A percentile compares a stretch with the other conserved stretches of the same genome.
Evolutionary conservation across 2,329 filamentous ascomycete species (phyloP).

Genomic region (Aspergillus tanneri): DNA sequence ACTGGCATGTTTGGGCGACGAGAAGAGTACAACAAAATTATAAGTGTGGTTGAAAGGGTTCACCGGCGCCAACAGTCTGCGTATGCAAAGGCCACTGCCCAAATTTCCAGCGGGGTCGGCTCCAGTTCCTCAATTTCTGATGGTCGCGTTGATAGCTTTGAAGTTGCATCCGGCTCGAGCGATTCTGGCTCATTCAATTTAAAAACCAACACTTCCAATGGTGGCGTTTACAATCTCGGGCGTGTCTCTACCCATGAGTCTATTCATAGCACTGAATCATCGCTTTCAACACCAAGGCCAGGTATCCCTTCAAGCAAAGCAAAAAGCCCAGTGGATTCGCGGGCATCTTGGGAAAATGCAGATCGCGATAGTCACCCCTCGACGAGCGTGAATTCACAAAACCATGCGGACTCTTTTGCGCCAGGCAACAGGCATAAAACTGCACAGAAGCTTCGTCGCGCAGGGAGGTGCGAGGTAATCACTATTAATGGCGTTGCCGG

Average conservation of each 20-base stretch:
- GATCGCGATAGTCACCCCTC: conserved; percentile 43
- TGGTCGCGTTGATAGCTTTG: conserved; percentile 48
- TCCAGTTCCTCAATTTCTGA: conserved; percentile 56
- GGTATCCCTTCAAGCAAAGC: conserved; percentile 27
- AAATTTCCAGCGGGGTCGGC: conserved; percentile 46
- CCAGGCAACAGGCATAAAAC: conserved; percentile 40
- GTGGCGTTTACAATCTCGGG: conserved; percentile 28
- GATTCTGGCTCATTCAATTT: conserved; percentile 52
- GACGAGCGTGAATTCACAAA: conserved; percentile 28
- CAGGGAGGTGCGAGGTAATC: conserved; percentile 60
- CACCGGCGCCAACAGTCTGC: conserved; percentile 60
- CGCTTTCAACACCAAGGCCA: conserved; percentile 33
- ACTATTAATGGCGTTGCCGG: conserved; percentile 58
- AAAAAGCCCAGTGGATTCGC: conserved; percentile 41
- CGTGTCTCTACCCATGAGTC: conserved; percentile 38
- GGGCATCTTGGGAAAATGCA: conserved; percentile 34
- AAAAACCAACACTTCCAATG: conserved; percentile 40
- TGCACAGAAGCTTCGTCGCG: conserved; percentile 51
- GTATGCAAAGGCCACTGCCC: conserved; percentile 31
- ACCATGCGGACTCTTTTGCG: conserved; percentile 33
- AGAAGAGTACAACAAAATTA: conserved; percentile 67
- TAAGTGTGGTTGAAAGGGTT: conserved; percentile 74
- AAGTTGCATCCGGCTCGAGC: conserved; percentile 55
- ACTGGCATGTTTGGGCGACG: conserved; percentile 76
- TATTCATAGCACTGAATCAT: conserved; percentile 35